Conservation (phyloP, 352 stramenopile genomes). For the Phytophthora rubi region DNA sequence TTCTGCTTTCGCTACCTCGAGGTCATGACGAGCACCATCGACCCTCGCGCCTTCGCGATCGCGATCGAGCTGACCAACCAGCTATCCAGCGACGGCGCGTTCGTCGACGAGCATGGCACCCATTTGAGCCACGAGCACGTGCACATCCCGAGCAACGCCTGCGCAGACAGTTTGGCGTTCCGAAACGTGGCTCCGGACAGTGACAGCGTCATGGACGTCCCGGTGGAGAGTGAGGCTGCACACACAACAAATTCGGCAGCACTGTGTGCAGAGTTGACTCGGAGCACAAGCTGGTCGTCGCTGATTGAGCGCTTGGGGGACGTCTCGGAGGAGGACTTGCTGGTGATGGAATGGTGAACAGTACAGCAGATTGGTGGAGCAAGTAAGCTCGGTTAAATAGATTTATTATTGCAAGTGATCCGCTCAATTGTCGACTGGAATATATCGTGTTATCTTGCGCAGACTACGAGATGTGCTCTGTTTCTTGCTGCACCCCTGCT, state of each 20-base stretch:
- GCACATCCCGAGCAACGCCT: neutral
- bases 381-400: no score
- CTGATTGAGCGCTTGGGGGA: conserved; percentile 17
- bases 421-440: no score
- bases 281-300: conserved; percentile 18
- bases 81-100: conserved; percentile 26
- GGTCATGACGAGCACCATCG: conserved; percentile 16
- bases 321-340: conserved; percentile 14
- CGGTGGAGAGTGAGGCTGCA: neutral
- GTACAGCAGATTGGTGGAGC: no score
- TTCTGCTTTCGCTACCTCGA: conserved; percentile 9
- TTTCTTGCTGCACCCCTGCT: no score
- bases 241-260: neutral
- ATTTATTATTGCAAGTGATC: no score
- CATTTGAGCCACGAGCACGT: neutral
- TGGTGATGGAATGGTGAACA: conserved; percentile 11
- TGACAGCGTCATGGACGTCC: neutral
- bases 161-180: conserved; percentile 1
- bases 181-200: conserved; percentile 5
- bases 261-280: neutral
- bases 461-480: no score
- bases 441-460: no score
- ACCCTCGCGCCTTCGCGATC: conserved; percentile 22
- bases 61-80: conserved; percentile 24
- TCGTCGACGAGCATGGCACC: conserved; percentile 15